Conservation (phyloP, 2,329 filamentous ascomycete species). For the Trichoderma lentiforme region DNA sequence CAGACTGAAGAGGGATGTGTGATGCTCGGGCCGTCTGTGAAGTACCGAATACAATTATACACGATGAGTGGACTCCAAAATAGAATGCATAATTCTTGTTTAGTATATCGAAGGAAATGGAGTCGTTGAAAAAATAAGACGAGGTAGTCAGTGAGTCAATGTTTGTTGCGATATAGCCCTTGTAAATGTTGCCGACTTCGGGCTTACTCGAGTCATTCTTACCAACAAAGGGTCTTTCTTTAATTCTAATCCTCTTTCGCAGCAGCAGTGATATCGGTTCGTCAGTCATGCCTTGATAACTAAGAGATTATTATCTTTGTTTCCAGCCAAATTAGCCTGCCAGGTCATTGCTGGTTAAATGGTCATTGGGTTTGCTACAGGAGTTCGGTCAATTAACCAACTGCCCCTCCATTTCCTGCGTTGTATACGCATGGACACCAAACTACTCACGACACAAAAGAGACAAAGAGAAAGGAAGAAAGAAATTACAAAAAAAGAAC, state of each 20-base stretch:
- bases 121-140: not conserved
- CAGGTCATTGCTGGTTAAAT: not conserved
- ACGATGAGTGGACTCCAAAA: not conserved
- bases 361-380: not conserved
- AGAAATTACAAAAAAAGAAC: not conserved
- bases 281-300: not conserved
- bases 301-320: not conserved
- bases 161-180: not conserved
- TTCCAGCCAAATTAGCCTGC: not conserved
- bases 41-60: not conserved
- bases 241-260: not conserved
- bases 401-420: not conserved
- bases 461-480: not conserved
- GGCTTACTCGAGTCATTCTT: not conserved
- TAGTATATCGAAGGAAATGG: not conserved
- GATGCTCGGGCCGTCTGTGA: not conserved
- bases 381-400: not conserved
- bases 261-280: not conserved
- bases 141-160: not conserved
- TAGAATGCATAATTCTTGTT: not conserved
- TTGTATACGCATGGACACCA: not conserved
- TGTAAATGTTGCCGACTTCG: not conserved
- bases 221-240: not conserved
- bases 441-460: not conserved
- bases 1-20: not conserved